Conservation (phyloP, 371 early-diverging fungal genomes). For the Thermomucor indicae-seudaticae region DNA sequence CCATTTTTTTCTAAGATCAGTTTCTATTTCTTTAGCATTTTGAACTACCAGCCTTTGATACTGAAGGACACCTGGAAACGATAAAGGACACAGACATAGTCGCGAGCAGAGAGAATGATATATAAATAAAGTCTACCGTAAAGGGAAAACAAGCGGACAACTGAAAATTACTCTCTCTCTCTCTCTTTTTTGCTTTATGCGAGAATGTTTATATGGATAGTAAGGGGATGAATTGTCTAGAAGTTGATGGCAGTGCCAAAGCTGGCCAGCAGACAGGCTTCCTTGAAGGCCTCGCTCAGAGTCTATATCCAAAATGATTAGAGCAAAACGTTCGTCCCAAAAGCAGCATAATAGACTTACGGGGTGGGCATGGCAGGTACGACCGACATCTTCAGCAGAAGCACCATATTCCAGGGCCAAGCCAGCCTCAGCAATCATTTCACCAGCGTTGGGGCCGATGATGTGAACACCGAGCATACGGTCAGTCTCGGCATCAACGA, state of each 20-base stretch:
- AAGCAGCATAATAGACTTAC: slow-evolving; percentile 20
- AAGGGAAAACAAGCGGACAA: too few relatives aligned
- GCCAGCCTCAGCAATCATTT: slow-evolving; percentile 98
- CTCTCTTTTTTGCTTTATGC: too few relatives aligned
- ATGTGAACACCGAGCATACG: slow-evolving; percentile 96
- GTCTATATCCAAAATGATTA: slow-evolving; percentile 37
- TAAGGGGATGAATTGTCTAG: slow-evolving; percentile 24
- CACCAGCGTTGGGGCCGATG: slow-evolving; percentile 97
- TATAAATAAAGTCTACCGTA: too few relatives aligned
- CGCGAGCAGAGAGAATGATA: too few relatives aligned
- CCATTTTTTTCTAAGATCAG: neutral
- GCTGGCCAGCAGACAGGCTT: slow-evolving; percentile 87
- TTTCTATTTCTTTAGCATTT: slow-evolving; percentile 7
- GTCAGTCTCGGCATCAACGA: slow-evolving; percentile 94
- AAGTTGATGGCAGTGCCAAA: slow-evolving; percentile 70
- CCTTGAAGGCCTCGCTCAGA: slow-evolving; percentile 96
- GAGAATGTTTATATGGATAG: too few relatives aligned
- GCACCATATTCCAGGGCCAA: slow-evolving; percentile 97
- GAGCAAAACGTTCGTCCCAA: slow-evolving; percentile 1
- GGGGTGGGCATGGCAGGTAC: slow-evolving; percentile 98
- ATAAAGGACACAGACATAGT: slow-evolving; percentile 6
- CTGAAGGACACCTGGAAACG: slow-evolving; percentile 4
- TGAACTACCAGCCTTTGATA: slow-evolving; percentile 14
- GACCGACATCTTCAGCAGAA: slow-evolving; percentile 93
- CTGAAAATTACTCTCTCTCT: too few relatives aligned